Conservation (phyloP, 192 early-diverging fungal species). For the Podila epigama region DNA sequence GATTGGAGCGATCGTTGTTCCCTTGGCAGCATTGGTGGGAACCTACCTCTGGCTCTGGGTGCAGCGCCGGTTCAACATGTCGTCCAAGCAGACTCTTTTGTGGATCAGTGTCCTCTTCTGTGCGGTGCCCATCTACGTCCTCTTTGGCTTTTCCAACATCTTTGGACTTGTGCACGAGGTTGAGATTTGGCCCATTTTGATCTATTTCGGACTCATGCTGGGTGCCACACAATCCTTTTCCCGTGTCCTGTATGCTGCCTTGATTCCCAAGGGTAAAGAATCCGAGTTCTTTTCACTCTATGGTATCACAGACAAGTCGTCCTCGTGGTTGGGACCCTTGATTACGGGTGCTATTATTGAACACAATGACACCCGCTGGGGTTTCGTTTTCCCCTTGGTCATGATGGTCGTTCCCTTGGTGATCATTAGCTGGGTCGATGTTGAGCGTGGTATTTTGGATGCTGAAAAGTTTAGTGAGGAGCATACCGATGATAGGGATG, state of each 20-base stretch:
- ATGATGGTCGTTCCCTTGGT: conserved; percentile 61
- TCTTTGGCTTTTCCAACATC: conserved; percentile 63
- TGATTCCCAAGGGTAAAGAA: conserved; percentile 71
- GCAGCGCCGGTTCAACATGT: conserved; percentile 55
- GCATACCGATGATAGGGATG: conserved; percentile 42
- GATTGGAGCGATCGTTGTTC: conserved; percentile 64
- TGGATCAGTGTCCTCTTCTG: conserved; percentile 55
- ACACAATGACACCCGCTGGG: conserved; percentile 61
- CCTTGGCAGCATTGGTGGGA: conserved; percentile 58
- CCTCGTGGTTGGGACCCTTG: conserved; percentile 76
- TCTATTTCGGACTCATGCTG: conserved; percentile 68
- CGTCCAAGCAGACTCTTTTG: conserved; percentile 63
- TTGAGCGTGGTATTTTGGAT: conserved; percentile 63
- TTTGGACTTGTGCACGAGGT: conserved; percentile 60
- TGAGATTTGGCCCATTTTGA: conserved; percentile 64
- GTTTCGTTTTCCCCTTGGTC: conserved; percentile 61
- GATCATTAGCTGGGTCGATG: conserved; percentile 63
- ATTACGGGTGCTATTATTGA: conserved; percentile 71
- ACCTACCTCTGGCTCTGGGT: conserved; percentile 66
- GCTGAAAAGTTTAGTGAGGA: conserved; percentile 46
- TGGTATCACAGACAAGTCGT: conserved; percentile 76
- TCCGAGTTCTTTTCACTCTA: conserved; percentile 76
- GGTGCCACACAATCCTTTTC: conserved; percentile 66
- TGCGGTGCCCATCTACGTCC: conserved; percentile 67
- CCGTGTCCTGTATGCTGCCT: conserved; percentile 67